phyloP scores from a whole-genome alignment of 345 rosid species.

The Noccaea bulbosa region DNA sequence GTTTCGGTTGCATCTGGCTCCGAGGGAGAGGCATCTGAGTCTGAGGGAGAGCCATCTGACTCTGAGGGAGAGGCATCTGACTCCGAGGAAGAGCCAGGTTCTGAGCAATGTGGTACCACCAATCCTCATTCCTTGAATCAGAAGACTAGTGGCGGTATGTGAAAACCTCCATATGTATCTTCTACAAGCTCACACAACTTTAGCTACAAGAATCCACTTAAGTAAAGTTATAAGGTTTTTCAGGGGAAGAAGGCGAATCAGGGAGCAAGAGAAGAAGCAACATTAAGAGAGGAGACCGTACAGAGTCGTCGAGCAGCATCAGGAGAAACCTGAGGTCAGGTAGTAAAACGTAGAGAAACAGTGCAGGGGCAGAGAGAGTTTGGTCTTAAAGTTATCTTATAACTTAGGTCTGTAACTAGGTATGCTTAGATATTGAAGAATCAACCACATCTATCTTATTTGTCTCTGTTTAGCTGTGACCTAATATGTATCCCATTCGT shows the following conservation, averaged over 20 bases:
- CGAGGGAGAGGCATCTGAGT: slow-evolving; percentile 25
- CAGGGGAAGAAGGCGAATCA: slow-evolving; percentile 40
- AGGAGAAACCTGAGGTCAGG: slow-evolving; percentile 34
- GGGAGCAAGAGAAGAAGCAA: slow-evolving; percentile 25
- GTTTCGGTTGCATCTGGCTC: slow-evolving; percentile 24
- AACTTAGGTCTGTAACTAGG: slow-evolving; percentile 14
- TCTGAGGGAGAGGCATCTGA: slow-evolving; percentile 32
- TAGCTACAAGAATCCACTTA: not conserved
- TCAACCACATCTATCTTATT: not conserved
- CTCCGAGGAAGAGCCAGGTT: slow-evolving; percentile 35
- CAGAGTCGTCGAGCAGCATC: slow-evolving; percentile 13
- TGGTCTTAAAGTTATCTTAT: slow-evolving; percentile 22
- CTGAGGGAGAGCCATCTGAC: slow-evolving; percentile 21
- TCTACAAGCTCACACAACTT: slow-evolving; percentile 11
- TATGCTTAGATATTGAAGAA: slow-evolving; percentile 10
- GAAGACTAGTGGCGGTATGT: slow-evolving; percentile 30
- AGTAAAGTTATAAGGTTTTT: slow-evolving; percentile 18
- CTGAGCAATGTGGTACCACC: slow-evolving; percentile 36
- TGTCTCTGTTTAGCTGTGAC: not conserved
- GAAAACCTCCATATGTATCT: slow-evolving; percentile 13
- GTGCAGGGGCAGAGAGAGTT: slow-evolving; percentile 2
- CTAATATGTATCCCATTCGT: not conserved
- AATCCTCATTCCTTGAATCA: slow-evolving; percentile 29
- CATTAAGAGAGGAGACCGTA: slow-evolving; percentile 19
- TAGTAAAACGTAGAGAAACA: slow-evolving; percentile 20